A percentile compares a stretch with the other conserved stretches of the same genome.
Conservation (phyloP, 129 eudicot species). For the Daucus carota region DH1_v3.0 NC_030383.2:61779501-61780000, state of each 20-base stretch:
- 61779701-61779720: too few species aligned
- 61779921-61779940: constrained; percentile 57
- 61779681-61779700: too few species aligned
- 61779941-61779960: constrained; percentile 43
- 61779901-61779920: background rate
- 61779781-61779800: background rate
- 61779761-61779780: background rate
- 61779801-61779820: background rate
- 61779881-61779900: background rate
- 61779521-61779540: background rate
- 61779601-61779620: background rate
- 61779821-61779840: background rate
- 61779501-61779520: background rate
- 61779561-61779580: too few species aligned
- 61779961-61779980: constrained; percentile 28
- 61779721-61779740: constrained; percentile 23
- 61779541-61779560: background rate
- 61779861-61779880: background rate
- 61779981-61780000: constrained; percentile 51
- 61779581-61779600: background rate
- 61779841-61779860: background rate
- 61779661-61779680: too few species aligned
- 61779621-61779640: background rate
- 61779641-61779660: too few species aligned
- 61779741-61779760: background rate